Percentiles rank a stretch among this genome's conserved stretches.
These are phyloP conservation scores for Talaromyces sp. DNA, from an alignment of 2,329 filamentous ascomycete genomes.

Conservation along the genomic window DNA sequence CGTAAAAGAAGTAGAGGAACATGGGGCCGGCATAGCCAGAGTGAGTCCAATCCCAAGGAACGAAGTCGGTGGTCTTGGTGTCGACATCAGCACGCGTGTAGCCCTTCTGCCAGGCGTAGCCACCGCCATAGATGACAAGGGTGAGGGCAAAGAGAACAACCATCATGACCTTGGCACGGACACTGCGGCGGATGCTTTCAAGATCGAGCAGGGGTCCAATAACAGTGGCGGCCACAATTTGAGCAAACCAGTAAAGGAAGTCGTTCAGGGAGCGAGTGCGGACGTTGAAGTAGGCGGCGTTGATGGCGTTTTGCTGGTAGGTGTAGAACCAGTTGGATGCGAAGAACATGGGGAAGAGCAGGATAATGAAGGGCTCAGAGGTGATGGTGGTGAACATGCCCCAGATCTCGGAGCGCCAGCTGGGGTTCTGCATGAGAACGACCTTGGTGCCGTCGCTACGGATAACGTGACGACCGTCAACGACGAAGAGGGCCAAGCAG, in stretches of 20 bases:
- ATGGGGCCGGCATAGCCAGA: slow-evolving; percentile 15
- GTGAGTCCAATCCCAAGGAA: slow-evolving; percentile 13
- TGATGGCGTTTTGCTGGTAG: slow-evolving; percentile 63
- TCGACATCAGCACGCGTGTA: slow-evolving; percentile 7
- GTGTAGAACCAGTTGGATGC: slow-evolving; percentile 53
- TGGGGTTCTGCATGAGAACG: slow-evolving; percentile 73
- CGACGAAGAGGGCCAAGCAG: slow-evolving; percentile 50
- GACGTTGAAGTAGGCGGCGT: slow-evolving; percentile 56
- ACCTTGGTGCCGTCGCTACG: slow-evolving; percentile 65
- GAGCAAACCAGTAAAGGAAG: slow-evolving; percentile 61
- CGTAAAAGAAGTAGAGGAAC: slow-evolving; percentile 51
- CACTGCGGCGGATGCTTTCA: slow-evolving; percentile 47
- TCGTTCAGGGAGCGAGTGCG: slow-evolving; percentile 62
- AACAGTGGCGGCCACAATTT: slow-evolving; percentile 60
- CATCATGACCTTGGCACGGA: slow-evolving; percentile 56
- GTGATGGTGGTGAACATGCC: slow-evolving; percentile 63
- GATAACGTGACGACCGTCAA: slow-evolving; percentile 37
- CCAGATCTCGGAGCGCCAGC: slow-evolving; percentile 64
- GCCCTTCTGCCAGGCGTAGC: slow-evolving; percentile 42
- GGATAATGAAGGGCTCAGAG: slow-evolving; percentile 58
- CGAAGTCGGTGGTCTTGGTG: background rate
- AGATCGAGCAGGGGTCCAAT: slow-evolving; percentile 62
- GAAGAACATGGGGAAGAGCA: slow-evolving; percentile 68
- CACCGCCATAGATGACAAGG: slow-evolving; percentile 64
- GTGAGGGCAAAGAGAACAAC: slow-evolving; percentile 53